Evolutionary conservation across 192 early-diverging fungal genomes (phyloP).

Genomic region (Dispira simplex): DNA sequence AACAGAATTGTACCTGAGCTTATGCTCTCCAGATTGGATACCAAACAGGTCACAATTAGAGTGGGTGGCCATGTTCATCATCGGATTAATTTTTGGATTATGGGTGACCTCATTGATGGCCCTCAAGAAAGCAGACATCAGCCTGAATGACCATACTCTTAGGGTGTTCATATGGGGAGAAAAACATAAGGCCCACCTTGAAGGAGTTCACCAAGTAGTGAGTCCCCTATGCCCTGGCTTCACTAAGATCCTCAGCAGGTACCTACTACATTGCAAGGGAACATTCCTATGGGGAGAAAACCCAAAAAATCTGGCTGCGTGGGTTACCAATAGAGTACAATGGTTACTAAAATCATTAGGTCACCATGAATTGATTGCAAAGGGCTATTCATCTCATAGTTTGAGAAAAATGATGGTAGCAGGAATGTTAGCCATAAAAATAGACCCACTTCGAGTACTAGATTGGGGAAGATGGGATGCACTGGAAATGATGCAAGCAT

Average conservation of each 20-base stretch:
- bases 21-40: neutral
- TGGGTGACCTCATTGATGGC: neutral
- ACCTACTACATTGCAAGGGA: neutral
- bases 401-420: slow-evolving; percentile 2
- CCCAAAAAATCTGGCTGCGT: neutral
- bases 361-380: neutral
- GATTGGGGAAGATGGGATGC: slow-evolving; percentile 5
- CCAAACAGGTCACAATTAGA: neutral
- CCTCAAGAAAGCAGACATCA: neutral
- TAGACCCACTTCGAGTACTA: neutral
- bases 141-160: neutral
- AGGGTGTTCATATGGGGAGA: neutral
- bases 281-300: neutral
- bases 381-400: neutral
- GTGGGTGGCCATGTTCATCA: neutral
- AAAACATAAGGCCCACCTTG: neutral
- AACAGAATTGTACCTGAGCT: neutral
- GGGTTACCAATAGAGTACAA: neutral
- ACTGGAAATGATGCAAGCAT: neutral
- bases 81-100: slow-evolving; percentile 1
- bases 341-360: neutral
- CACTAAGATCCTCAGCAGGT: neutral
- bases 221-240: neutral
- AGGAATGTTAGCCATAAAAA: neutral
- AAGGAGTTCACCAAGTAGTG: neutral